Evolutionary conservation across 352 stramenopile species (phyloP).

Genomic region (Globisporangium alternatum): DNA sequence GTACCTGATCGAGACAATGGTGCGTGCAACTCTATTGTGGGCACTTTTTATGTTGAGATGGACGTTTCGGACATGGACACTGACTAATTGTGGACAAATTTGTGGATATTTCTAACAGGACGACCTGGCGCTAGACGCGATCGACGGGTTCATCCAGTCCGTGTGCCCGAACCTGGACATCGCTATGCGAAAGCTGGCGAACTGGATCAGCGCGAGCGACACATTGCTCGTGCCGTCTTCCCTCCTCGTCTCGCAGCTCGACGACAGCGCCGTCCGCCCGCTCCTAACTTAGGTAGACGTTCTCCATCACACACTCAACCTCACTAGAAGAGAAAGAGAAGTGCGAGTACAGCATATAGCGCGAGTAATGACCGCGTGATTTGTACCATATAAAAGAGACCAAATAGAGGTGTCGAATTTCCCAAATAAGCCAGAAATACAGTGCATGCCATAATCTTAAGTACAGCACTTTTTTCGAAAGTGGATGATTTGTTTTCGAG

Average conservation of each 20-base stretch:
- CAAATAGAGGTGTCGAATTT: too few species aligned
- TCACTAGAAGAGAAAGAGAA: background rate
- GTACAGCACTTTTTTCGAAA: too few species aligned
- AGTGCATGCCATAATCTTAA: too few species aligned
- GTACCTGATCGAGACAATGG: slow-evolving; percentile 87
- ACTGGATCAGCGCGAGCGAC: slow-evolving; percentile 48
- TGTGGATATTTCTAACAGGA: slow-evolving; percentile 31
- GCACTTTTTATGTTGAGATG: background rate
- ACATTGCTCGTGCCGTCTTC: slow-evolving; percentile 13
- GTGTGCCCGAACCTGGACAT: slow-evolving; percentile 85
- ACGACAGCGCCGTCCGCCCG: slow-evolving; percentile 8
- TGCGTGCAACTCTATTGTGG: slow-evolving; percentile 25
- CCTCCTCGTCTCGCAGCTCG: slow-evolving; percentile 19
- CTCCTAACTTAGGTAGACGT: slow-evolving; percentile 13
- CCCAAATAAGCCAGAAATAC: too few species aligned
- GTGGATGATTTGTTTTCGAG: too few species aligned
- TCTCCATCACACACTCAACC: background rate
- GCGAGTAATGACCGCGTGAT: too few species aligned
- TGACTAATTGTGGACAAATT: slow-evolving; percentile 5
- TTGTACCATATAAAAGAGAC: too few species aligned
- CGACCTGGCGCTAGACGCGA: slow-evolving; percentile 62
- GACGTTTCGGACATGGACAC: background rate
- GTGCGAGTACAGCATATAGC: too few species aligned
- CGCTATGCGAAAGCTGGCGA: slow-evolving; percentile 73
- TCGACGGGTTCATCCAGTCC: slow-evolving; percentile 85